Percentiles rank a stretch among this genome's conserved stretches.
phyloP scores from a whole-genome alignment of 2,329 filamentous ascomycete genomes.

The Thelonectria blattea region DNA sequence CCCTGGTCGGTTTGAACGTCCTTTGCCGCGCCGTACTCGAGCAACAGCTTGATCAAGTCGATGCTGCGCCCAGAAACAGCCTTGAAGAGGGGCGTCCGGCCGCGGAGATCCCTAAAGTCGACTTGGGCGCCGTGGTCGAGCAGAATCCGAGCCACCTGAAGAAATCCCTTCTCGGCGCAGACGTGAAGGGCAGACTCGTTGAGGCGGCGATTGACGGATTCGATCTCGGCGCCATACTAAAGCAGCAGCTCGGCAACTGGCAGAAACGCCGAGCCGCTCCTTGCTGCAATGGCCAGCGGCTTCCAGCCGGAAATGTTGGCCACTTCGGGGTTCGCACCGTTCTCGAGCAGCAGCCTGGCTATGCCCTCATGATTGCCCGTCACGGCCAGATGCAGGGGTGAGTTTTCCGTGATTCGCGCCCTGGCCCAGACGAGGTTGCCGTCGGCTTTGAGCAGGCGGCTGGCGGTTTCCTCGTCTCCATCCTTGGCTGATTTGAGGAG shows the following conservation, averaged over 20 bases:
- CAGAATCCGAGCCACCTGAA: constrained; percentile 2
- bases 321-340: constrained; percentile 8
- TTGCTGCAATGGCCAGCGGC: constrained; percentile 1
- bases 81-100: constrained; percentile 10
- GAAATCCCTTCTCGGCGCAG: not conserved
- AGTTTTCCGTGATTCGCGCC: not conserved
- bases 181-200: constrained; percentile 7
- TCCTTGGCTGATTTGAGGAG: not conserved
- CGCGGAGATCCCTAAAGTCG: not conserved
- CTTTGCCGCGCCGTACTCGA: constrained; percentile 4
- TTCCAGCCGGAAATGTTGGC: constrained; percentile 6
- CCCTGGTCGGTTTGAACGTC: not conserved
- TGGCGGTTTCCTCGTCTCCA: not conserved
- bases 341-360: not conserved
- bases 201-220: not conserved
- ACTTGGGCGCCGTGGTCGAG: constrained; percentile 7
- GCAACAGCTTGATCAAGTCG: constrained; percentile 5
- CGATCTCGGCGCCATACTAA: constrained; percentile 7
- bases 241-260: not conserved
- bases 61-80: not conserved
- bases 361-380: not conserved
- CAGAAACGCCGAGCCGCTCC: not conserved
- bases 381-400: constrained; percentile 3
- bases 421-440: constrained; percentile 3
- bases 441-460: not conserved